phyloP scores from a whole-genome alignment of 1,284 basidiomycete species.

The Tilletia indica region DNA sequence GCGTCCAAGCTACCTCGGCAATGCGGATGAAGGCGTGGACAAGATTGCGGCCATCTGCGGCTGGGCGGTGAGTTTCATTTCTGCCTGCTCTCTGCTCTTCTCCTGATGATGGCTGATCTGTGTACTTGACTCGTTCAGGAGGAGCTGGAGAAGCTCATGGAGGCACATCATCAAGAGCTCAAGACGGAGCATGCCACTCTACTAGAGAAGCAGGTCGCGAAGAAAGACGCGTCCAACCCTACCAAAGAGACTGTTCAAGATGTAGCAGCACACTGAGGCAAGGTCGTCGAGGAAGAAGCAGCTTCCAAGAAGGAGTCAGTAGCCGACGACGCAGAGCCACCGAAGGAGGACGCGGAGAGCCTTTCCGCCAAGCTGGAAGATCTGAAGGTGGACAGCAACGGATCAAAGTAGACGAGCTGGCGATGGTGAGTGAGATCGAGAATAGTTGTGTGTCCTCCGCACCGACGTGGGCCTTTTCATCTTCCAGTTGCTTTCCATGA shows the following conservation, averaged over 20 bases:
- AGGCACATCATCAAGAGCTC: slow-evolving; percentile 11
- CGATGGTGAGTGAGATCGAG: too few relatives aligned
- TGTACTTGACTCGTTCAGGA: not conserved
- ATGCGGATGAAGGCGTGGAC: slow-evolving; percentile 41
- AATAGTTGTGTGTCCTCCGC: too few relatives aligned
- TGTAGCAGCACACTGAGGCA: slow-evolving; percentile 2
- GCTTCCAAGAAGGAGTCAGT: too few relatives aligned
- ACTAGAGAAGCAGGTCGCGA: not conserved
- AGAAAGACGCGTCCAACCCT: not conserved
- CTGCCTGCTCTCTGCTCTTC: not conserved
- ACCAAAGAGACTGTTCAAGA: slow-evolving; percentile 8
- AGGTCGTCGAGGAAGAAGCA: not conserved
- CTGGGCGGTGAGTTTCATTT: slow-evolving; percentile 30
- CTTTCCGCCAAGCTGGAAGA: not conserved
- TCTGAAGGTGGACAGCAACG: not conserved
- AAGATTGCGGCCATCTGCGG: slow-evolving; percentile 37
- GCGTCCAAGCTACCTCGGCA: slow-evolving; percentile 58
- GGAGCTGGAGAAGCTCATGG: slow-evolving; percentile 16
- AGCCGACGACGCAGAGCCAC: too few relatives aligned
- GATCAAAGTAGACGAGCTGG: too few relatives aligned
- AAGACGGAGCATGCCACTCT: not conserved
- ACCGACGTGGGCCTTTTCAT: too few relatives aligned
- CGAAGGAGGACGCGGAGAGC: not conserved
- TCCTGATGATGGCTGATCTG: not conserved
- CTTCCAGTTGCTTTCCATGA: too few relatives aligned